Evolutionary conservation across 2,329 filamentous ascomycete genomes (phyloP), one percentile per base, ranked within the genome.

Genomic region (Cryphonectria parasitica): DNA sequence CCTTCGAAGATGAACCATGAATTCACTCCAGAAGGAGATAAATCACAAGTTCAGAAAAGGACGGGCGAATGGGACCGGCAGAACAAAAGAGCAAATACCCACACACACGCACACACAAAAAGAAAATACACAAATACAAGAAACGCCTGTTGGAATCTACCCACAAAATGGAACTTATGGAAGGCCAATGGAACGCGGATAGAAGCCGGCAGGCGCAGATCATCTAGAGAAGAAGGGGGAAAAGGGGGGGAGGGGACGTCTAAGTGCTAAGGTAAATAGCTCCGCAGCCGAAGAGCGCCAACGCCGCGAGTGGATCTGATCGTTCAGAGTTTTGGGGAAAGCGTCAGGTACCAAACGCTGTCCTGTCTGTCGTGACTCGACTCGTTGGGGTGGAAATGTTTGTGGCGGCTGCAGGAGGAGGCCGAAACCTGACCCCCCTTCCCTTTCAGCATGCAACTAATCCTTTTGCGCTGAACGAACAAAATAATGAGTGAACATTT

Each of bases 321-420:
- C 25, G 28, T 31, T 58, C 13, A 36, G 31, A 22, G 17, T 45
- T 63, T 68, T 62, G 17, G 56, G 66, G 17, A 41, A 63, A 63
- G 66, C 66, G 66, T 52, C 66, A 68, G 66, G 66, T 52, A 68
- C 66, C 41, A 52, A 31, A 34, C 3, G 11, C 19, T 17, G 25
- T 31, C 13, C 11, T n/a, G 45, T 49, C 3, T 49, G 41, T 17
- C 41, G 34, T 43, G 41, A 17, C 17, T n/a, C n/a, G 45, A 49
- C 45, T 49, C 45, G 45, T 11, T n/a, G 19, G 36, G 36, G 36
- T 8, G 36, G 11, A 45, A 3, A 10, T 54, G 52, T 15, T 7
- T 28, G 54, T 17, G 54, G 54, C 28, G 28, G 13, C 25, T 5
- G 15, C 15, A 31, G 25, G 15, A 31, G 25, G 54, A 31, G n/a